Conservation (phyloP, 2,329 filamentous ascomycete genomes). For the Huntiella omanensis region DNA sequence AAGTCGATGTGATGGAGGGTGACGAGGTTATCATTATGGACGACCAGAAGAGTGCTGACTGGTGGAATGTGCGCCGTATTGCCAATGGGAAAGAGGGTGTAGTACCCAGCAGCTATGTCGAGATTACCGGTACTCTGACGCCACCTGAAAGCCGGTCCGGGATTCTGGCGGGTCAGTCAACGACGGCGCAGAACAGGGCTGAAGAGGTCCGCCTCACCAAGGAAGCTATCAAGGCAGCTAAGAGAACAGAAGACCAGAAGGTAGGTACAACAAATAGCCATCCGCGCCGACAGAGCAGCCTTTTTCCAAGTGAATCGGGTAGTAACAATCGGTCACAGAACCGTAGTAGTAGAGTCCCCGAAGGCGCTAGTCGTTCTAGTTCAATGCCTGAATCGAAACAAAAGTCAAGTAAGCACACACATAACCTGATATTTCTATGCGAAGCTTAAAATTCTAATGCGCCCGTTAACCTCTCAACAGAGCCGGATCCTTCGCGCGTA, state of each 20-base stretch:
- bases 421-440: not conserved
- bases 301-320: slow-evolving; percentile 46
- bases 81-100: slow-evolving; percentile 92
- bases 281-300: slow-evolving; percentile 62
- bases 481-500: slow-evolving; percentile 66
- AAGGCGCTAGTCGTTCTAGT: slow-evolving; percentile 18
- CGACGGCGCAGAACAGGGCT: slow-evolving; percentile 55
- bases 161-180: slow-evolving; percentile 35
- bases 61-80: slow-evolving; percentile 86
- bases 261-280: slow-evolving; percentile 62
- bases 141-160: slow-evolving; percentile 31
- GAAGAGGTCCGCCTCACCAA: slow-evolving; percentile 75
- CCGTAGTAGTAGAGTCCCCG: slow-evolving; percentile 36
- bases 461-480: slow-evolving; percentile 23
- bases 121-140: slow-evolving; percentile 53
- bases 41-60: slow-evolving; percentile 84
- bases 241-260: slow-evolving; percentile 25
- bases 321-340: slow-evolving; percentile 46
- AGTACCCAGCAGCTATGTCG: slow-evolving; percentile 89
- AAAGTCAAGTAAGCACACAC: slow-evolving; percentile 52
- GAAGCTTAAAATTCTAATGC: not conserved
- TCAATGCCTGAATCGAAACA: slow-evolving; percentile 24
- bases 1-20: slow-evolving; percentile 75
- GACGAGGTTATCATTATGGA: slow-evolving; percentile 87
- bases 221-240: slow-evolving; percentile 46